A percentile compares a stretch with the other conserved stretches of the same genome.
Evolutionary conservation across 2,329 filamentous ascomycete genomes (phyloP).

Genomic region (Laburnicola sp.): DNA sequence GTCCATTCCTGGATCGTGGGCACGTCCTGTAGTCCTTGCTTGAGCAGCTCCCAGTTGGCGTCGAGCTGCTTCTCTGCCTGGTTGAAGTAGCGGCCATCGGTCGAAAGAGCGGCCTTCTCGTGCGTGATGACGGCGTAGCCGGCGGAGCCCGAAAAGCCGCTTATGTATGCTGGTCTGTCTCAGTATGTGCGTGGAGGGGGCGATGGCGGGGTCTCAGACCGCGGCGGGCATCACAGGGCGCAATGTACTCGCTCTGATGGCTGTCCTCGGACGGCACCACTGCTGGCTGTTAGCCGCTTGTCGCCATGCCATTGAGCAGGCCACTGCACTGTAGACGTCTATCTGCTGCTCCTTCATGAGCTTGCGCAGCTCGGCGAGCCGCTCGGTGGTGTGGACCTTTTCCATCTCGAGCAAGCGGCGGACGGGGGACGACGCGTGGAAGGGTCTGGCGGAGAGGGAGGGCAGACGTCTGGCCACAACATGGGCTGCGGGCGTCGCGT

Average conservation of each 20-base stretch:
- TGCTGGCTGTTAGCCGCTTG: conserved; percentile 52
- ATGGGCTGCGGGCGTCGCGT: conserved; percentile 30
- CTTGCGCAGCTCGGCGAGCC: conserved; percentile 74
- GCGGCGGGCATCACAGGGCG: conserved; percentile 88
- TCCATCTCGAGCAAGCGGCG: conserved; percentile 64
- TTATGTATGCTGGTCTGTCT: conserved; percentile 70
- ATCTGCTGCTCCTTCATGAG: conserved; percentile 87
- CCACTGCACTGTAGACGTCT: conserved; percentile 79
- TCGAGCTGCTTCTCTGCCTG: conserved; percentile 91
- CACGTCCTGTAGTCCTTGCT: conserved; percentile 90
- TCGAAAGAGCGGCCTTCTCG: conserved; percentile 85
- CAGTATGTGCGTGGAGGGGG: conserved; percentile 27
- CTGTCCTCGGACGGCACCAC: conserved; percentile 96
- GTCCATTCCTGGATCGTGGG: conserved; percentile 98
- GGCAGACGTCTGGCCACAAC: conserved; percentile 23
- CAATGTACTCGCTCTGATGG: conserved; percentile 97
- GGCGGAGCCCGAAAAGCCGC: conserved; percentile 91
- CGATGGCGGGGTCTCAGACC: conserved; percentile 46
- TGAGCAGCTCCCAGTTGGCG: conserved; percentile 85
- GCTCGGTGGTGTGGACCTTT: conserved; percentile 74
- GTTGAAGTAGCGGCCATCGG: conserved; percentile 97
- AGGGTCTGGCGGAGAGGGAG: conserved; percentile 23
- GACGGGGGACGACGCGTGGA: conserved; percentile 36
- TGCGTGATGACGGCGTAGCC: conserved; percentile 87
- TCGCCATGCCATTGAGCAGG: background rate